Evolutionary conservation across 148 eudicot species (phyloP), one percentile per base, ranked within the genome.

Genomic region (Polygonum aviculare): DNA sequence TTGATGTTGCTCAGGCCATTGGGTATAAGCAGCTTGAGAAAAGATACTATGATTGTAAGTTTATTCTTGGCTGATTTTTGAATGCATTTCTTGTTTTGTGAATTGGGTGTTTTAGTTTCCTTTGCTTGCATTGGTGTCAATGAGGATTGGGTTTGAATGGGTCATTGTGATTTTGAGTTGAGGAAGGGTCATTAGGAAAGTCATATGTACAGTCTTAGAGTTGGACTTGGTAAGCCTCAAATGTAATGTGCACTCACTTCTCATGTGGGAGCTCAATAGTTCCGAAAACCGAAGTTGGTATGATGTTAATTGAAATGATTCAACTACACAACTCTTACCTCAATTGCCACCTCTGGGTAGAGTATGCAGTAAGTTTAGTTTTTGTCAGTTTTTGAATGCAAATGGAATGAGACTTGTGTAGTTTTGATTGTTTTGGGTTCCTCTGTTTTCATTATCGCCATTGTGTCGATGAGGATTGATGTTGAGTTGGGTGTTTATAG

Each of bases 41-140:
- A 78, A 88, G 98, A 57, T 93, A 93, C 62, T 89, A 93, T 83
- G 98, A 91, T 77, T 93, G 98, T 93, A 86, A 88, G 96, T 83
- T 44, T 76, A 10, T 47, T 11, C 77, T 54, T 36, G n/a, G 33
- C 31, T 33, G 18, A 0, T 55, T 74, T 16, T 16, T 47, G 39
- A 36, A 16, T 50, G 48, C 69, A 60, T 26, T 26, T 26, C 31
- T 26, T 26, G 31, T 26, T 26, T 26, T 26, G 31, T 26, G 31
- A 26, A 26, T 26, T 74, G 50, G 15, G 35, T 33, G 77, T 74
- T 67, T 36, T 59, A 16, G 31, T 12, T 75, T 7, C 44, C 60
- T 45, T 50, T 45, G 1, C 47, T 44, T 44, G 47, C 47, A 44
- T 44, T 5, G 1, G 1, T 44, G 47, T 44, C 47, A 44, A 26